A percentile compares a stretch with the other conserved stretches of the same genome.
phyloP scores from a whole-genome alignment of 2,329 filamentous ascomycete genomes.

The Pleomassaria siparia region DNA sequence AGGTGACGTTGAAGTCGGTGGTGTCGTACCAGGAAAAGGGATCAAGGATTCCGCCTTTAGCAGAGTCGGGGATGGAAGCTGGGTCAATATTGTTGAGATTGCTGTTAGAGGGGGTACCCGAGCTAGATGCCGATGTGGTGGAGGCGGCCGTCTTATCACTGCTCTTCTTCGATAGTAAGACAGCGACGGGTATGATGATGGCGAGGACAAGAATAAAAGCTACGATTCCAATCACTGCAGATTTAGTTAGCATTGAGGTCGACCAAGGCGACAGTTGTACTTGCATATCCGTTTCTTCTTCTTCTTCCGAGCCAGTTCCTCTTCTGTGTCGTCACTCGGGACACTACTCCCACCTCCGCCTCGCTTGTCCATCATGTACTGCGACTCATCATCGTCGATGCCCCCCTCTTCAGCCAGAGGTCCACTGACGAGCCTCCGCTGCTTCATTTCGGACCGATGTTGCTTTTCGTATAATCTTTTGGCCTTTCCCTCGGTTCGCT shows the following conservation, averaged over 20 bases:
- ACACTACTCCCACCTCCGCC: slow-evolving; percentile 43
- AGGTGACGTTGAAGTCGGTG: slow-evolving; percentile 89
- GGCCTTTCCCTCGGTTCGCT: slow-evolving; percentile 40
- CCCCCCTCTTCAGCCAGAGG: slow-evolving; percentile 49
- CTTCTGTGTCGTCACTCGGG: slow-evolving; percentile 40
- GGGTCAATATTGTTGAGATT: slow-evolving; percentile 50
- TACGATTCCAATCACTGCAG: slow-evolving; percentile 40
- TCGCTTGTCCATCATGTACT: slow-evolving; percentile 44
- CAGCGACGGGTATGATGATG: slow-evolving; percentile 51
- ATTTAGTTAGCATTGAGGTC: slow-evolving; percentile 6
- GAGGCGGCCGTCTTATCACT: slow-evolving; percentile 33
- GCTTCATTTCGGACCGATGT: slow-evolving; percentile 33
- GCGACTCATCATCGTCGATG: slow-evolving; percentile 47
- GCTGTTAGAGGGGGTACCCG: slow-evolving; percentile 43
- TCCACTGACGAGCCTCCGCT: slow-evolving; percentile 49
- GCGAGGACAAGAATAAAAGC: slow-evolving; percentile 45
- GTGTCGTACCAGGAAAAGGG: slow-evolving; percentile 93
- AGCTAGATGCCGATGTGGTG: slow-evolving; percentile 19
- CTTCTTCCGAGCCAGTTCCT: slow-evolving; percentile 42
- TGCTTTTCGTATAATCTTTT: slow-evolving; percentile 45
- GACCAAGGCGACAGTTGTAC: slow-evolving; percentile 29
- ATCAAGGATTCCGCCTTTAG: slow-evolving; percentile 76
- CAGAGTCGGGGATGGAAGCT: slow-evolving; percentile 54
- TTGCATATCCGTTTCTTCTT: slow-evolving; percentile 60
- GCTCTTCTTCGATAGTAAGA: slow-evolving; percentile 49